A percentile compares a stretch with the other conserved stretches of the same genome.
Evolutionary conservation across 2,329 filamentous ascomycete species (phyloP).

Genomic region (Dendrostoma leiphaemia): DNA sequence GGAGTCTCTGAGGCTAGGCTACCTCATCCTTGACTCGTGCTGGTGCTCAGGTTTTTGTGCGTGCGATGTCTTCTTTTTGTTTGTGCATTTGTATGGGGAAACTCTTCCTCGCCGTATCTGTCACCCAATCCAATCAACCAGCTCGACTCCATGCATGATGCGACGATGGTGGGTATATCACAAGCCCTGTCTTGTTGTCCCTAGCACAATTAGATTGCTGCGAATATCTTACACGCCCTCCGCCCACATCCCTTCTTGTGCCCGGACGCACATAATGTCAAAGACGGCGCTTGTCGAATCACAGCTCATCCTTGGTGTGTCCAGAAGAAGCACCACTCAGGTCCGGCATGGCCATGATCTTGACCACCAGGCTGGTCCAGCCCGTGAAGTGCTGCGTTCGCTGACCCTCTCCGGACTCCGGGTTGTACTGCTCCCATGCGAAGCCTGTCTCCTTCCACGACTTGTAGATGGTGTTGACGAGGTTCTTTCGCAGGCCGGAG

Average conservation of each 20-base stretch:
- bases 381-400: slow-evolving; percentile 97
- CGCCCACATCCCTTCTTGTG: background rate
- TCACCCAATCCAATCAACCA: background rate
- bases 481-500: slow-evolving; percentile 71
- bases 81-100: background rate
- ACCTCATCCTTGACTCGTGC: too few species aligned
- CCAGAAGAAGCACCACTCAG: slow-evolving; percentile 35
- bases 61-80: background rate
- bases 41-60: background rate
- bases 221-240: background rate
- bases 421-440: slow-evolving; percentile 98
- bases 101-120: background rate
- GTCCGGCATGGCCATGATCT: slow-evolving; percentile 94
- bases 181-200: background rate
- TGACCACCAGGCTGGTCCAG: slow-evolving; percentile 97
- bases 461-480: slow-evolving; percentile 85
- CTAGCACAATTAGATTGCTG: background rate
- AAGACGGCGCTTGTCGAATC: too few species aligned
- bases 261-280: background rate
- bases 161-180: background rate
- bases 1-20: too few species aligned
- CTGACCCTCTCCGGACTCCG: slow-evolving; percentile 89
- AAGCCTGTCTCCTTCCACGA: slow-evolving; percentile 91
- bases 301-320: slow-evolving; percentile 48
- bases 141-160: background rate